Percentiles rank a stretch among this genome's conserved stretches.
Evolutionary conservation across 805 yeast species (phyloP).

Genomic region (Teunomyces stri): DNA sequence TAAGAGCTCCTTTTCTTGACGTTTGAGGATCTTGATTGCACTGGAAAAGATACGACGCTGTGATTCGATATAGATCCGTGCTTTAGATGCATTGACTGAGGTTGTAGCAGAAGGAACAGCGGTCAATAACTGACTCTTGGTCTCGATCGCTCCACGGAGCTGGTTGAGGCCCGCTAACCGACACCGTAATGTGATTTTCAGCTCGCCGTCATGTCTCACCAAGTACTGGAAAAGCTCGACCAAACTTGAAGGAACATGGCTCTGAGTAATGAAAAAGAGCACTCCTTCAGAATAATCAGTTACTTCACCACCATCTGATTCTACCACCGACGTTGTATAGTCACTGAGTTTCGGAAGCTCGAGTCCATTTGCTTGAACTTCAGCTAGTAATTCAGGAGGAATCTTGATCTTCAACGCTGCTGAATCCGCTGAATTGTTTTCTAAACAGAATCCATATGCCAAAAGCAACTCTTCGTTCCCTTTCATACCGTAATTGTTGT

Average conservation of each 20-base stretch:
- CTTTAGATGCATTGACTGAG: constrained; percentile 14
- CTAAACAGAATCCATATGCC: constrained; percentile 76
- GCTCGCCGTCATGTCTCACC: constrained; percentile 28
- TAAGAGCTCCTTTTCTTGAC: constrained; percentile 45
- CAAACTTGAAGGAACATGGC: constrained; percentile 42
- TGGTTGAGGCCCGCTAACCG: constrained; percentile 60
- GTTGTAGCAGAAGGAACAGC: not conserved
- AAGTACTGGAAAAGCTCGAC: constrained; percentile 54
- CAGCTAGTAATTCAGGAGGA: constrained; percentile 29
- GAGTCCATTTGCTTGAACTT: constrained; percentile 36
- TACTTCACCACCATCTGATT: constrained; percentile 4
- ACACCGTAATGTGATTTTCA: constrained; percentile 48
- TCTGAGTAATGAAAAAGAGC: constrained; percentile 38
- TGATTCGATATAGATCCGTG: constrained; percentile 46
- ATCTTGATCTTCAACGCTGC: constrained; percentile 62
- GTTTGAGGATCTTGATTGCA: constrained; percentile 44
- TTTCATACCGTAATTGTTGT: constrained; percentile 84
- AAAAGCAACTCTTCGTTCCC: constrained; percentile 79
- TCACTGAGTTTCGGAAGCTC: constrained; percentile 33
- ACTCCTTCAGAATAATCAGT: constrained; percentile 27
- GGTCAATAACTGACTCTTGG: constrained; percentile 37
- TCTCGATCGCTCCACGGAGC: constrained; percentile 47
- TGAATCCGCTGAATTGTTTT: constrained; percentile 55
- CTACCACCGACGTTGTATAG: constrained; percentile 38
- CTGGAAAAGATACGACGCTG: constrained; percentile 49